A percentile compares a stretch with the other conserved stretches of the same genome.
Conservation (phyloP, 148 eudicot genomes). For the Fagopyrum tataricum region DNA sequence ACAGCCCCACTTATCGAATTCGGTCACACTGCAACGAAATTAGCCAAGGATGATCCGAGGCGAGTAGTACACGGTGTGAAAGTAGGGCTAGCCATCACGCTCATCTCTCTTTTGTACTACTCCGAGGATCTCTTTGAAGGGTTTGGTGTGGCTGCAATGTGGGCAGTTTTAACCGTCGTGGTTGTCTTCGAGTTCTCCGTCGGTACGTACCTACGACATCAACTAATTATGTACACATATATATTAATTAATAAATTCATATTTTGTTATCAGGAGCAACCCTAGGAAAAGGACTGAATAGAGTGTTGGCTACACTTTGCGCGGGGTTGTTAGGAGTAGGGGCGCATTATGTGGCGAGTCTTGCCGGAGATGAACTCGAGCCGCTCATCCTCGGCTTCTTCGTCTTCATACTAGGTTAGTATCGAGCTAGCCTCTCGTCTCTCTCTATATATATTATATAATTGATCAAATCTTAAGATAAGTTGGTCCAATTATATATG, state of each 20-base stretch:
- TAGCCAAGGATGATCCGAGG: conserved; percentile 8
- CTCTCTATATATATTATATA: too few relatives aligned
- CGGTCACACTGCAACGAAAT: neutral
- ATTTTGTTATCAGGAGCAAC: conserved; percentile 10
- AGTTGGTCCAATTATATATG: neutral
- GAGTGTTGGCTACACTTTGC: neutral
- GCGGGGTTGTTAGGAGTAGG: conserved; percentile 6
- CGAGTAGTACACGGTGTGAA: neutral
- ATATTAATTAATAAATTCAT: too few relatives aligned
- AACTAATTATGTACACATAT: too few relatives aligned
- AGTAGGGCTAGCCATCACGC: neutral
- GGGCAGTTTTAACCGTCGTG: conserved; percentile 6
- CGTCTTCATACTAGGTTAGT: conserved; percentile 31
- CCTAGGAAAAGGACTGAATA: conserved; percentile 15
- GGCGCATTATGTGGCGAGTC: neutral
- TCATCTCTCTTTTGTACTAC: conserved; percentile 4
- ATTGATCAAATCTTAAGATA: too few relatives aligned
- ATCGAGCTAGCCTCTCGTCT: neutral
- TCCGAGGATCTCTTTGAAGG: neutral
- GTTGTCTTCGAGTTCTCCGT: conserved; percentile 9
- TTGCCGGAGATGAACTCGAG: conserved; percentile 17
- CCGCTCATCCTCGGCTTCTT: conserved; percentile 24
- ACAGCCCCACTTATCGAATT: neutral
- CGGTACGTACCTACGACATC: neutral
- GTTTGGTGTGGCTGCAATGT: neutral